A percentile compares a stretch with the other conserved stretches of the same genome.
phyloP scores from a whole-genome alignment of 1,284 basidiomycete genomes.

The Apiotrichum mycotoxinovorans region DNA sequence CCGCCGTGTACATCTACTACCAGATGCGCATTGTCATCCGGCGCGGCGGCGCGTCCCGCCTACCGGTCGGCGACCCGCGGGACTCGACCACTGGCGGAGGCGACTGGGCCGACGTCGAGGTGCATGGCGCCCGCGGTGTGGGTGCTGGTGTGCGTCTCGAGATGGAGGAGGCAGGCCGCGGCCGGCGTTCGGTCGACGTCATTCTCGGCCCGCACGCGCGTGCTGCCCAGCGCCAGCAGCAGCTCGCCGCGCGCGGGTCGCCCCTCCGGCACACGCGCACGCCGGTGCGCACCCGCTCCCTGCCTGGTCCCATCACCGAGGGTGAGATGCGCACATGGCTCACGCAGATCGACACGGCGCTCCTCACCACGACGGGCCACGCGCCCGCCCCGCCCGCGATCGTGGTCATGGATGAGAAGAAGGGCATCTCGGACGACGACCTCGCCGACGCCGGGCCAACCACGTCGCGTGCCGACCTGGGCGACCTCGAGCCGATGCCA shows the following conservation, averaged over 20 bases:
- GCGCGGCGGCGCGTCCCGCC: conserved; percentile 12
- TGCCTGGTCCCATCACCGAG: conserved; percentile 34
- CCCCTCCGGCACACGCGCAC: conserved; percentile 6
- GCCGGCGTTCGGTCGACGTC: conserved; percentile 9
- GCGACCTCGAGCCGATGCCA: conserved; percentile 1
- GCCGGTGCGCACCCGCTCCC: conserved; percentile 26
- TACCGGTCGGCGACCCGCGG: conserved; percentile 15
- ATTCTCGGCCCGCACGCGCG: conserved; percentile 17
- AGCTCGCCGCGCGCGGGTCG: neutral
- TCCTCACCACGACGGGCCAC: conserved; percentile 2
- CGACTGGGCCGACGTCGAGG: conserved; percentile 9
- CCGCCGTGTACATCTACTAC: conserved; percentile 47
- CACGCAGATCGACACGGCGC: conserved; percentile 22
- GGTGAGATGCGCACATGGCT: conserved; percentile 36
- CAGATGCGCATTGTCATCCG: conserved; percentile 45
- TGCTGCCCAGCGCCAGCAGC: neutral
- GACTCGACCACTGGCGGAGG: neutral
- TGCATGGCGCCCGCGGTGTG: conserved; percentile 5
- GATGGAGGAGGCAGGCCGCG: conserved; percentile 4
- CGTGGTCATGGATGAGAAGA: neutral
- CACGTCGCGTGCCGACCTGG: conserved; percentile 1
- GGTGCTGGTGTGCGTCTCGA: conserved; percentile 9
- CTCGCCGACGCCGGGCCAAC: neutral
- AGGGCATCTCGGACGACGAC: neutral
- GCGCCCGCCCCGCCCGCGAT: neutral